Evolutionary conservation across 2,329 filamentous ascomycete species (phyloP).

Genomic region (Emericellopsis cladophorae): DNA sequence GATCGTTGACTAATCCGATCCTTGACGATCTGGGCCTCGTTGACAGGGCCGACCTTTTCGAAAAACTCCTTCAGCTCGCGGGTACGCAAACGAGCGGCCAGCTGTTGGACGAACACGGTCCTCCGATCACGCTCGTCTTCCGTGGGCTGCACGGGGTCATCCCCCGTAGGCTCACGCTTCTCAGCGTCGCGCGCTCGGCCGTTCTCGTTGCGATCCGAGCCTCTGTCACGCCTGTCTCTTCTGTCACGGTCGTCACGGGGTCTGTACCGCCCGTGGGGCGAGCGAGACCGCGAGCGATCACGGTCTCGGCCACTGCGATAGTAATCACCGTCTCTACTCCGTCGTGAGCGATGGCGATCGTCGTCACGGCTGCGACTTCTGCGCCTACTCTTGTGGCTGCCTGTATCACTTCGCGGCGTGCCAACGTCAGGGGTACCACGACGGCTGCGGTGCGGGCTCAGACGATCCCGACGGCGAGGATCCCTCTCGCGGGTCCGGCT

Average conservation of each 20-base stretch:
- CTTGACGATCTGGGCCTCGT: conserved; percentile 97
- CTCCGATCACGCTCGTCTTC: conserved; percentile 94
- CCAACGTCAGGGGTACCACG: conserved; percentile 43
- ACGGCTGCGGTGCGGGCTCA: conserved; percentile 42
- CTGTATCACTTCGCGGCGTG: conserved; percentile 62
- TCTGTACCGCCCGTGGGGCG: conserved; percentile 49
- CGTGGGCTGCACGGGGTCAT: conserved; percentile 61
- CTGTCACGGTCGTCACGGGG: conserved; percentile 42
- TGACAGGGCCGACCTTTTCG: conserved; percentile 85
- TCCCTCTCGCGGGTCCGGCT: conserved; percentile 28
- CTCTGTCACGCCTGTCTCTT: conserved; percentile 36
- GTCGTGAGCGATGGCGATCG: conserved; percentile 60
- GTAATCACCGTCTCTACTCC: conserved; percentile 62
- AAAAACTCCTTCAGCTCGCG: conserved; percentile 93
- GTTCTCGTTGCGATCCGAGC: conserved; percentile 26
- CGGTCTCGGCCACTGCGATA: conserved; percentile 40
- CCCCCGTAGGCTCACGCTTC: conserved; percentile 12
- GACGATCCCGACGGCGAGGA: conserved; percentile 32
- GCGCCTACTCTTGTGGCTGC: conserved; percentile 71
- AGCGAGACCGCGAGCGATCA: conserved; percentile 58
- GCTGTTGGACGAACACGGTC: conserved; percentile 96
- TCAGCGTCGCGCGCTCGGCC: conserved; percentile 23
- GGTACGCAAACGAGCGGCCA: conserved; percentile 83
- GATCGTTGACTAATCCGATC: conserved; percentile 92
- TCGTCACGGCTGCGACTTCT: conserved; percentile 69